These are phyloP conservation scores for Colletotrichum godetiae DNA, from an alignment of 2,329 filamentous ascomycete species.

Conservation along the genomic window DNA sequence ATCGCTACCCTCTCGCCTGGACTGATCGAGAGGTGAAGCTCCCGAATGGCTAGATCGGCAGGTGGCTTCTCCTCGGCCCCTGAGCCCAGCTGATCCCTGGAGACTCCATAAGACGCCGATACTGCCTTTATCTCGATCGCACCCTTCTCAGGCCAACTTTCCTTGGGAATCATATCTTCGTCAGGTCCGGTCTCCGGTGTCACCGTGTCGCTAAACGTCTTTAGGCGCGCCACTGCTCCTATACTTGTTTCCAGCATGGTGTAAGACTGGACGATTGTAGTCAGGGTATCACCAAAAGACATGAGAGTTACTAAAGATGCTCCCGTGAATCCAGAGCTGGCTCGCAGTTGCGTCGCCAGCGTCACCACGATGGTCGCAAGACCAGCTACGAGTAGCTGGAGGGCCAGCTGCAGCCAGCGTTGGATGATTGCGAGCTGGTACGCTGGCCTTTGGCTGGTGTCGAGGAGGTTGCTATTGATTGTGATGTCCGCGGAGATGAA, in stretches of 20 bases:
- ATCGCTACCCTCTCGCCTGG: constrained; percentile 49
- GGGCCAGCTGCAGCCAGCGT: constrained; percentile 64
- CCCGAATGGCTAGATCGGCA: constrained; percentile 39
- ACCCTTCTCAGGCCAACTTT: constrained; percentile 47
- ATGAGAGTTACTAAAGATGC: constrained; percentile 52
- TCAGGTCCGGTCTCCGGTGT: constrained; percentile 38
- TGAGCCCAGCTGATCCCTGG: too few species aligned
- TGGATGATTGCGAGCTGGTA: constrained; percentile 70
- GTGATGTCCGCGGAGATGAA: constrained; percentile 59
- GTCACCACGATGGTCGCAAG: constrained; percentile 60
- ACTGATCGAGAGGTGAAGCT: constrained; percentile 43
- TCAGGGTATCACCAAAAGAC: constrained; percentile 46
- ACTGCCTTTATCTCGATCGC: constrained; percentile 44
- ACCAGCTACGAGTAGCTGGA: constrained; percentile 61
- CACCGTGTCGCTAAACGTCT: constrained; percentile 41
- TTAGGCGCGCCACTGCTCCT: constrained; percentile 42
- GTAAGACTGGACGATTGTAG: constrained; percentile 45
- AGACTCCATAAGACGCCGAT: constrained; percentile 45
- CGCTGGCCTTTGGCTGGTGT: constrained; percentile 66
- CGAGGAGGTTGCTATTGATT: constrained; percentile 59
- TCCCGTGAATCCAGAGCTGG: constrained; percentile 51
- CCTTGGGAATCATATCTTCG: constrained; percentile 35
- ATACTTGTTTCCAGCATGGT: constrained; percentile 45
- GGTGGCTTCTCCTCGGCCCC: not conserved
- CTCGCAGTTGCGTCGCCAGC: constrained; percentile 56